phyloP scores from a whole-genome alignment of 2,329 filamentous ascomycete species.

The Lasiodiplodia theobromae region DNA sequence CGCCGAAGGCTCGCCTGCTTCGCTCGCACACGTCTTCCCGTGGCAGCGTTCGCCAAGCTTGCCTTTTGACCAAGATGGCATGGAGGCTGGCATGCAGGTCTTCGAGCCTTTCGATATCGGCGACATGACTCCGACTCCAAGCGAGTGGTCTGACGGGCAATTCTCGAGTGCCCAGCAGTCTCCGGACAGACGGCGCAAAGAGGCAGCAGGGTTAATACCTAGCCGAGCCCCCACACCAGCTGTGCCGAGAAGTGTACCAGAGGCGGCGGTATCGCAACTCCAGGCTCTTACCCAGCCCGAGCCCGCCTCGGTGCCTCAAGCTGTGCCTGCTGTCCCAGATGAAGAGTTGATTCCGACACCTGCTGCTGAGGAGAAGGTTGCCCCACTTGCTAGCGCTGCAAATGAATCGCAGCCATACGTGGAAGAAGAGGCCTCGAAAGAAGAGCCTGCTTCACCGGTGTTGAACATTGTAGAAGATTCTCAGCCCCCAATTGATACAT shows the following conservation, averaged over 20 bases:
- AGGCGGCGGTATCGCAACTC: not conserved
- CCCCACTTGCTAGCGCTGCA: not conserved
- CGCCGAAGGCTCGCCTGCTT: not conserved
- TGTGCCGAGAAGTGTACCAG: constrained; percentile 1
- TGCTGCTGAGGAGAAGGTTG: constrained; percentile 7
- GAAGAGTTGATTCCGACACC: constrained; percentile 12
- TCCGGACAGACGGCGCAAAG: constrained; percentile 11
- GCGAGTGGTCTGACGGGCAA: constrained; percentile 22
- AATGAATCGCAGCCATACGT: not conserved
- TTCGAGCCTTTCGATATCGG: constrained; percentile 29
- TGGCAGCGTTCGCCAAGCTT: constrained; percentile 23
- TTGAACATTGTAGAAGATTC: constrained; percentile 19
- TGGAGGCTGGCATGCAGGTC: constrained; percentile 22
- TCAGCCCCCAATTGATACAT: constrained; percentile 13
- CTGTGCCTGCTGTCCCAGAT: not conserved
- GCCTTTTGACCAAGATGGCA: constrained; percentile 9
- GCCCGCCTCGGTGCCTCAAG: not conserved
- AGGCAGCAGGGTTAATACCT: not conserved
- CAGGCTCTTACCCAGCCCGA: not conserved
- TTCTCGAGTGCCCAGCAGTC: constrained; percentile 17
- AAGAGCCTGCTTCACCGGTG: not conserved
- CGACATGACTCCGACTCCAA: constrained; percentile 23
- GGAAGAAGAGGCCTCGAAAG: not conserved
- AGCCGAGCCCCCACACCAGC: not conserved
- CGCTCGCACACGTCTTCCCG: constrained; percentile 27